A percentile compares a stretch with the other conserved stretches of the same genome.
Conservation (phyloP, 805 yeast species). For the Ogataea nitratoaversa region DNA sequence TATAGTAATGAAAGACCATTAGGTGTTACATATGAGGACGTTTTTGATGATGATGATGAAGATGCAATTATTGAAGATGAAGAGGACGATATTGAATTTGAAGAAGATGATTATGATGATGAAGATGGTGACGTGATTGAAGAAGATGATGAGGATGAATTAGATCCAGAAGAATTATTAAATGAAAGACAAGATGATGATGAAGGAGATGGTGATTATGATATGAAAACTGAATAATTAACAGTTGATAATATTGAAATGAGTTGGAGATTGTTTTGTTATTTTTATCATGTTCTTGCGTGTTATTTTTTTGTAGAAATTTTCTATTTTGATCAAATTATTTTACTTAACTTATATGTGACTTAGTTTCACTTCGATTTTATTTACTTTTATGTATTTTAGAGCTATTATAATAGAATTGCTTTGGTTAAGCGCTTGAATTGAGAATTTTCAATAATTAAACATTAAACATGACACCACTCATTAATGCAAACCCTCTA, state of each 20-base stretch:
- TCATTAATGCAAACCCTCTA: too few species aligned
- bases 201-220: constrained; percentile 11
- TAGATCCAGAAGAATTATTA: constrained; percentile 13
- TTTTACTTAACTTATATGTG: too few species aligned
- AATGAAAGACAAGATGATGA: constrained; percentile 19
- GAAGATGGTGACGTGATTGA: constrained; percentile 27
- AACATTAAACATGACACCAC: too few species aligned
- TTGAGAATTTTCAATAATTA: too few species aligned
- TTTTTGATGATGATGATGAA: constrained; percentile 35
- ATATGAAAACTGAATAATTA: constrained; percentile 4
- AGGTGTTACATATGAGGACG: constrained; percentile 29
- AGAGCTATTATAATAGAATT: too few species aligned
- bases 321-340: too few species aligned
- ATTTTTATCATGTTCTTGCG: too few species aligned
- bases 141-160: constrained; percentile 14
- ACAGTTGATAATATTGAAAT: constrained; percentile 39
- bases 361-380: too few species aligned
- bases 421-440: too few species aligned
- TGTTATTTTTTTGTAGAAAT: too few species aligned
- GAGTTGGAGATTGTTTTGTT: too few species aligned
- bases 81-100: constrained; percentile 42
- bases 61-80: constrained; percentile 36
- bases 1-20: constrained; percentile 20
- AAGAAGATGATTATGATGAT: constrained; percentile 34
- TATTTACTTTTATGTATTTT: too few species aligned